phyloP scores from a whole-genome alignment of 208 protist species.

The Acanthamoeba lenticulata region DNA sequence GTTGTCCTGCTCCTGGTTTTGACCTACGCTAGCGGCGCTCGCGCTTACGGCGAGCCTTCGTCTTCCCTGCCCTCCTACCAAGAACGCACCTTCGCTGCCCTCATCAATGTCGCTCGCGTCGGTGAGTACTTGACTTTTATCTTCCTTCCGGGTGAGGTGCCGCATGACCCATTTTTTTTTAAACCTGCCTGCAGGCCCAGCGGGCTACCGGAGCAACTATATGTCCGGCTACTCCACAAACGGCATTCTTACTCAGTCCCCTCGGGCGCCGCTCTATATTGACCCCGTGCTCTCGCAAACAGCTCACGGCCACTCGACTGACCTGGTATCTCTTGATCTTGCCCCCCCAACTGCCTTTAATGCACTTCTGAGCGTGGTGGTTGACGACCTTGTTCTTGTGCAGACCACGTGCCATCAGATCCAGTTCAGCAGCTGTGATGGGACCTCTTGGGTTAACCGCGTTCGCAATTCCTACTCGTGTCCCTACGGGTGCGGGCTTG shows the following conservation, averaged over 20 bases:
- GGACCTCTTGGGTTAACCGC: neutral
- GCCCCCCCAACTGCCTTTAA: no score
- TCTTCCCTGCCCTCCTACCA: neutral
- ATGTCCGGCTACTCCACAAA: neutral
- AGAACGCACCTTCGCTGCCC: neutral
- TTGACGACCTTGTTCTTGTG: no score
- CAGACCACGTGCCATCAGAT: neutral
- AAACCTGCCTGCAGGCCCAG: neutral
- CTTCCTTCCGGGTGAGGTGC: neutral
- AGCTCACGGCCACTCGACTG: neutral
- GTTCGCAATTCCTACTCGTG: neutral
- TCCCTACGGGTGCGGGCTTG: neutral
- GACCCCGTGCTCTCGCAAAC: neutral
- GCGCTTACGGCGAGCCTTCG: neutral
- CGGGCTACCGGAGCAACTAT: neutral
- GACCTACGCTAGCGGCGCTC: no score
- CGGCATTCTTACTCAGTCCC: neutral
- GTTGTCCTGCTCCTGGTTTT: no score
- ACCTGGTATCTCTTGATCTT: neutral
- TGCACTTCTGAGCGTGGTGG: no score
- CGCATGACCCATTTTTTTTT: neutral
- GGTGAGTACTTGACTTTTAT: neutral
- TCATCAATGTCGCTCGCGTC: neutral
- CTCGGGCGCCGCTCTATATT: neutral
- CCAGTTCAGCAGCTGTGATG: slow-evolving; percentile 16